phyloP scores from a whole-genome alignment of 352 stramenopile species.

The Phytophthora pisi region DNA sequence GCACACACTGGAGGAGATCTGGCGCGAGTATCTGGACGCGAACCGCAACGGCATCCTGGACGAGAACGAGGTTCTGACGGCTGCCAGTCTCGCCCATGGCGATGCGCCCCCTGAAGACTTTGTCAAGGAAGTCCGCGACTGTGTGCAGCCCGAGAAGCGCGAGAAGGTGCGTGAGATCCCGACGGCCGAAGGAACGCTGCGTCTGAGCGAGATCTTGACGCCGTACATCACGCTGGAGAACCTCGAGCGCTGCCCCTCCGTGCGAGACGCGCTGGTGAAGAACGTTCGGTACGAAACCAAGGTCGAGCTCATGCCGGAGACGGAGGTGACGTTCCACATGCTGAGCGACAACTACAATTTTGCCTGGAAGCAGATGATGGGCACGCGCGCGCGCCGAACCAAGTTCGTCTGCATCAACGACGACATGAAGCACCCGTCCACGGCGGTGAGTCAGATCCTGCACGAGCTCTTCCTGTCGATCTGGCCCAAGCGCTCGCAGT shows the following conservation, averaged over 20 bases:
- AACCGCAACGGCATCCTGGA: constrained; percentile 91
- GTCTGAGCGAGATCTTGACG: constrained; percentile 75
- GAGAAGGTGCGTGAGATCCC: constrained; percentile 74
- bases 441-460: constrained; percentile 82
- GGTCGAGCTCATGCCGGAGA: constrained; percentile 74
- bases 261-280: constrained; percentile 59
- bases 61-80: constrained; percentile 91
- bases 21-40: constrained; percentile 88
- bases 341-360: constrained; percentile 91
- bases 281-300: constrained; percentile 72
- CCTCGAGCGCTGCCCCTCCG: constrained; percentile 53
- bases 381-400: constrained; percentile 86
- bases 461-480: constrained; percentile 93
- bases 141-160: constrained; percentile 70
- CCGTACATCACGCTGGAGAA: constrained; percentile 76
- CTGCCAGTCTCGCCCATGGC: constrained; percentile 81
- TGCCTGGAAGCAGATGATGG: constrained; percentile 93
- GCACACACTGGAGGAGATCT: constrained; percentile 83
- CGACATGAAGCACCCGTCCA: constrained; percentile 92
- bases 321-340: constrained; percentile 96
- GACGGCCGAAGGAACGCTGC: constrained; percentile 58
- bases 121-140: constrained; percentile 69
- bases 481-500: constrained; percentile 91
- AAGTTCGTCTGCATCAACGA: constrained; percentile 98
- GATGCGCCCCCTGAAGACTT: constrained; percentile 75